These are phyloP conservation scores for Yamadazyma endophytica DNA, from an alignment of 805 yeast genomes.

Conservation along the genomic window DNA sequence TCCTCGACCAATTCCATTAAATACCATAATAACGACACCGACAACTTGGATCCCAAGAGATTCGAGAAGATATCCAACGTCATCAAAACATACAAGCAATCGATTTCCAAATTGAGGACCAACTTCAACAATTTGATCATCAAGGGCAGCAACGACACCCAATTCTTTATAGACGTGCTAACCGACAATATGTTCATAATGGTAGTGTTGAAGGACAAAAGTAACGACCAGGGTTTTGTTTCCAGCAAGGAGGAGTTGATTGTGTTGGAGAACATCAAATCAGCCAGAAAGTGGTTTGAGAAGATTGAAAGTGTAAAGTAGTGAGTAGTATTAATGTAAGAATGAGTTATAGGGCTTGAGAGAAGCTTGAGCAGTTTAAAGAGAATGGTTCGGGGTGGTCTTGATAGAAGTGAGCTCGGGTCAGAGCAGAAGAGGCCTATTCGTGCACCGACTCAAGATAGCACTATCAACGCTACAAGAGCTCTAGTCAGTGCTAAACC, in stretches of 20 bases:
- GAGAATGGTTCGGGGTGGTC: too few relatives aligned
- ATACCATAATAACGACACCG: constrained; percentile 15
- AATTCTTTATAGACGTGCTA: constrained; percentile 49
- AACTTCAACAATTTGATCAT: constrained; percentile 75
- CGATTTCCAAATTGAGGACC: constrained; percentile 80
- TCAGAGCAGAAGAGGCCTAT: too few relatives aligned
- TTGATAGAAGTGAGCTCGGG: too few relatives aligned
- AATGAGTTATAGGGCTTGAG: too few relatives aligned
- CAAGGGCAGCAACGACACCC: constrained; percentile 49
- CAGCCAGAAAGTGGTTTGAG: constrained; percentile 54
- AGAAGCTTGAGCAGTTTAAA: too few relatives aligned
- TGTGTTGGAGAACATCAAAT: constrained; percentile 52
- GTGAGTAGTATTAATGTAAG: too few relatives aligned
- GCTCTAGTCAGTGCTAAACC: too few relatives aligned
- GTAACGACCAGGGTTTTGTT: constrained; percentile 12
- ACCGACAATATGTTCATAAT: constrained; percentile 61
- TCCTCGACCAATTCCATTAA: constrained; percentile 51
- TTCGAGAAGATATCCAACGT: constrained; percentile 93
- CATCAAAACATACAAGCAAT: constrained; percentile 90
- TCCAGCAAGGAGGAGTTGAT: constrained; percentile 39
- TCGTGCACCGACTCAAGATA: too few relatives aligned
- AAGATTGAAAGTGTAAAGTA: constrained; percentile 28
- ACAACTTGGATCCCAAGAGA: constrained; percentile 75
- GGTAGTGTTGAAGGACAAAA: constrained; percentile 49
- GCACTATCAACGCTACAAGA: too few relatives aligned